Evolutionary conservation across 371 early-diverging fungal genomes (phyloP).

Genomic region (Astathelohania contejeani): DNA sequence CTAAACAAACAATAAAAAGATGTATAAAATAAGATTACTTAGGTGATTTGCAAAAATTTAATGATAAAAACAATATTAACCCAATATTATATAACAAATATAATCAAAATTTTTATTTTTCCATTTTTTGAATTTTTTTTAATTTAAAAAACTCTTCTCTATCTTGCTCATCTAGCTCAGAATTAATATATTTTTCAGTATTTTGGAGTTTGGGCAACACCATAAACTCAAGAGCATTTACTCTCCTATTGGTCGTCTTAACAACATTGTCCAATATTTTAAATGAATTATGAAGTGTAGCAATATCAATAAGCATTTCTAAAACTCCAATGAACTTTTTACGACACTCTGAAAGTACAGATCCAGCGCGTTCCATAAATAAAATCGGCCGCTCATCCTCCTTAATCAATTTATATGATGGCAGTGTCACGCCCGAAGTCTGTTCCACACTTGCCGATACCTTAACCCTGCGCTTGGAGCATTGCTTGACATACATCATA

Average conservation of each 20-base stretch:
- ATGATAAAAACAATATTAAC: too few species aligned
- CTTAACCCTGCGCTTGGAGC: conserved; percentile 27
- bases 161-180: conserved; percentile 96
- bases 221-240: conserved; percentile 94
- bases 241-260: conserved; percentile 90
- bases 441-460: conserved; percentile 19
- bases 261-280: conserved; percentile 90
- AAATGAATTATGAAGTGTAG: conserved; percentile 70
- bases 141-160: conserved; percentile 92
- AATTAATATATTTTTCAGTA: conserved; percentile 81
- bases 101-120: conserved; percentile 27
- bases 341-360: conserved; percentile 74
- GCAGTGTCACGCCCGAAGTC: conserved; percentile 38
- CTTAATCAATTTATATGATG: conserved; percentile 23
- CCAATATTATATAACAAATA: too few species aligned
- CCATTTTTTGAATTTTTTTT: conserved; percentile 47
- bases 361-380: conserved; percentile 89
- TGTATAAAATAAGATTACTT: too few species aligned
- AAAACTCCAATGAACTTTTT: conserved; percentile 78
- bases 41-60: too few species aligned
- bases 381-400: conserved; percentile 50
- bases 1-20: too few species aligned
- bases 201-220: conserved; percentile 93
- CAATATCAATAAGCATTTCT: conserved; percentile 76
- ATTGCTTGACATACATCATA: conserved; percentile 28